phyloP scores from a whole-genome alignment of 2,329 filamentous ascomycete genomes.

The Elsinoe perseae region DNA sequence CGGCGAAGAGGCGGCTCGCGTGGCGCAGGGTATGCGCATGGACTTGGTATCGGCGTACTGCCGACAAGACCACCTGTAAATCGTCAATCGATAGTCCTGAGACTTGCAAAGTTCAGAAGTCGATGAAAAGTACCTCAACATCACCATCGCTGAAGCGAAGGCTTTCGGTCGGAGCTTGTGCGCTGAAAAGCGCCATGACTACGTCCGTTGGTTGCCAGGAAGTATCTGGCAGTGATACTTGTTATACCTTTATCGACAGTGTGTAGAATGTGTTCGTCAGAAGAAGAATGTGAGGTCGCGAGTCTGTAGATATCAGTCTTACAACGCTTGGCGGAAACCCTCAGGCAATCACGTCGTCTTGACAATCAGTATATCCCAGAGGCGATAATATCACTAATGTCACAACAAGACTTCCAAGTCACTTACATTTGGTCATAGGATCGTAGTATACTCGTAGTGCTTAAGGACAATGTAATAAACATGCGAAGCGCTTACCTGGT shows the following conservation, averaged over 20 bases:
- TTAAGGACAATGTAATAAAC: neutral
- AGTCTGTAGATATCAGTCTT: neutral
- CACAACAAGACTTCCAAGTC: no score
- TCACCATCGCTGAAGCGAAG: constrained; percentile 8
- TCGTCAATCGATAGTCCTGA: neutral
- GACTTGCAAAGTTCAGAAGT: neutral
- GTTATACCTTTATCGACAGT: neutral
- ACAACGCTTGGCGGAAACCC: neutral
- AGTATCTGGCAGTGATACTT: neutral
- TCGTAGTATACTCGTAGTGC: no score
- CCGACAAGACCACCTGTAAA: constrained; percentile 1
- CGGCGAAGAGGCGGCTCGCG: constrained; percentile 2
- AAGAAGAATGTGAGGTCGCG: neutral
- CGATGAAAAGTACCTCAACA: neutral
- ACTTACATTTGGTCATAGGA: no score
- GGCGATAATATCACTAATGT: no score
- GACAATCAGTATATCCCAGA: neutral
- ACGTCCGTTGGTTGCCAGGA: neutral
- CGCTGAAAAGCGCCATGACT: neutral
- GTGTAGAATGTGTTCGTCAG: neutral
- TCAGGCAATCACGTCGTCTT: neutral
- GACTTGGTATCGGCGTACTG: constrained; percentile 10
- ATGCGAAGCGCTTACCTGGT: neutral
- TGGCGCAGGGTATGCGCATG: constrained; percentile 5
- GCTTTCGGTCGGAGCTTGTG: neutral